Evolutionary conservation across 805 yeast species (phyloP), one percentile per base, ranked within the genome.

Genomic region (Nakazawaea sp.): DNA sequence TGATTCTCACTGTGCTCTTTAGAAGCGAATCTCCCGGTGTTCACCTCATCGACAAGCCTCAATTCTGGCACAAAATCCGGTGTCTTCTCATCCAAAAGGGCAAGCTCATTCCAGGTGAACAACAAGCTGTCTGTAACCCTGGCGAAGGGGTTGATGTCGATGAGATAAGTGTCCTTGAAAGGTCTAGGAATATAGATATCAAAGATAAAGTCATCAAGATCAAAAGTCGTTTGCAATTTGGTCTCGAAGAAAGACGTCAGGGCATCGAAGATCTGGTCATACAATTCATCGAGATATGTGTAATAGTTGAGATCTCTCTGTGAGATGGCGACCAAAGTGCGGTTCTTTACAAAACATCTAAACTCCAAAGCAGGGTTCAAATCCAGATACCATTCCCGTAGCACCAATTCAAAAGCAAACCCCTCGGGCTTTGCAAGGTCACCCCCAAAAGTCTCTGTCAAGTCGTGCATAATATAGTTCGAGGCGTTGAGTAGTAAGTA

Each of bases 301-400:
- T 89, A 92, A 51, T 72, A 81, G 55, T 89, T 86, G 51, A 87
- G 64, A 54, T 92, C 97, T 38, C 98, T 64, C 56, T 90, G 98
- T 1, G 88, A 69, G 2, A 81, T 75, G 1, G 83, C 97, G 5
- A 89, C 53, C 5, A 92, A 61, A 32, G 63, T 59, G 3, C 78
- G 58, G 37, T 78, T 70, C 39, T 71, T 70, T 2, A 92, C 84
- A 59, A 88, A 92, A 23, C 89, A 76, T 41, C 99, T 68, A 53
- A 92, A 92, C 55, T 92, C 99, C 49, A 88, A 62, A 0, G 97
- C 86, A 0, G 97, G 97, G 45, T 85, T 87, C 29, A 90, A 61
- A 33, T 72, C 71, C 16, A 69, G 75, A 30, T 75, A 66, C 97
- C 97, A 92, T 56, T 87, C 73, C 30, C 94, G 70, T 29, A 92